Percentiles rank a stretch among this genome's conserved stretches.
Evolutionary conservation across 2,329 filamentous ascomycete genomes (phyloP).

Genomic region (Talaromyces albobiverticillius): DNA sequence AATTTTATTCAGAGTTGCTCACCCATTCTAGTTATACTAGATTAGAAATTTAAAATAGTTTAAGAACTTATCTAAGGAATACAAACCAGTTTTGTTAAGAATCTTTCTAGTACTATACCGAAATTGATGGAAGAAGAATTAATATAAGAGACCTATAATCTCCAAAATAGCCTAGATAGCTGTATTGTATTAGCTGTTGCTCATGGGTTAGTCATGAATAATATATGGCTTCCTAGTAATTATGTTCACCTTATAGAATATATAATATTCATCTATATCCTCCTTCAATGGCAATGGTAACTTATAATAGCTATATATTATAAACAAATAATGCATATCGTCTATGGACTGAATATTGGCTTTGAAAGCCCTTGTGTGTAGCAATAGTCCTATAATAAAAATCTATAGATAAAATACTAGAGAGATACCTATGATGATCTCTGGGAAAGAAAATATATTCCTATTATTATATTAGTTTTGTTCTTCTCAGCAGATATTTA

Average conservation of each 20-base stretch:
- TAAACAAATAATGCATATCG: constrained; percentile 20
- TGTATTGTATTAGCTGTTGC: constrained; percentile 10
- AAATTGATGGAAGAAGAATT: constrained; percentile 23
- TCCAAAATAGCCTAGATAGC: constrained; percentile 18
- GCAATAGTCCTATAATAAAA: constrained; percentile 23
- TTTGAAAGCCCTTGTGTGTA: constrained; percentile 22
- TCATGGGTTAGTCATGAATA: constrained; percentile 18
- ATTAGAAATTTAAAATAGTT: neutral
- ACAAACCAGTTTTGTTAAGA: constrained; percentile 22
- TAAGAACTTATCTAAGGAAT: constrained; percentile 8
- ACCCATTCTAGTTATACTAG: constrained; percentile 17
- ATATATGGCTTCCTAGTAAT: constrained; percentile 18
- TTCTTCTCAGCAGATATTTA: neutral
- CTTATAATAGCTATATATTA: constrained; percentile 19
- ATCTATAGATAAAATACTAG: constrained; percentile 21
- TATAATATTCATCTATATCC: constrained; percentile 23
- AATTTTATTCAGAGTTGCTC: constrained; percentile 21
- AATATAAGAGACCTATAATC: constrained; percentile 21
- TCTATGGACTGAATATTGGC: too few species aligned
- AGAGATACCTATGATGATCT: constrained; percentile 20
- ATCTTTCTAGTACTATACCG: constrained; percentile 21
- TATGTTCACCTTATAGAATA: constrained; percentile 21
- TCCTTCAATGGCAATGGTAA: constrained; percentile 20
- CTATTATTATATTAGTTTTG: constrained; percentile 10
- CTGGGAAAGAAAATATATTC: constrained; percentile 19